These are phyloP conservation scores for Ustulina deusta DNA, from an alignment of 2,329 filamentous ascomycete species.

Conservation along the genomic window DNA sequence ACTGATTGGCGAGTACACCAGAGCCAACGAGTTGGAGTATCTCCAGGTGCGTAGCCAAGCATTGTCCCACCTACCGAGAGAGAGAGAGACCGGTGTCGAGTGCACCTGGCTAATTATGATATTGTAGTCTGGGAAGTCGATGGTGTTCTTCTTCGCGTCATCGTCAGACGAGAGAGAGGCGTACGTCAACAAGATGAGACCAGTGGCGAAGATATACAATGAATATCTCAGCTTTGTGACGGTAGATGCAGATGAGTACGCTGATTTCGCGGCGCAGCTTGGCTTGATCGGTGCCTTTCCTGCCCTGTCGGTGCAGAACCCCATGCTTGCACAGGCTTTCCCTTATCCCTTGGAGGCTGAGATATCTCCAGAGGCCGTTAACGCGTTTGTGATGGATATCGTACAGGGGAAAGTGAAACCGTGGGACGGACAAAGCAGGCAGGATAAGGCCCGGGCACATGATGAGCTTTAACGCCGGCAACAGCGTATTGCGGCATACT, in stretches of 20 bases:
- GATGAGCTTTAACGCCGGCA: constrained; percentile 44
- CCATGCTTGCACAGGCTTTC: constrained; percentile 59
- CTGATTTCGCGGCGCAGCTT: constrained; percentile 56
- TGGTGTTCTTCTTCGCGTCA: constrained; percentile 55
- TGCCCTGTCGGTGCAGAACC: constrained; percentile 59
- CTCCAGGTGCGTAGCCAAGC: constrained; percentile 50
- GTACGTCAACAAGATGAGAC: constrained; percentile 54
- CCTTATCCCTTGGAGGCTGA: constrained; percentile 50
- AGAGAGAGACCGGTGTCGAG: not conserved
- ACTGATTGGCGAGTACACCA: constrained; percentile 59
- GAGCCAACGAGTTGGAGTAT: constrained; percentile 59
- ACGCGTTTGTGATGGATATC: constrained; percentile 59
- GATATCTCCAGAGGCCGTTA: constrained; percentile 54
- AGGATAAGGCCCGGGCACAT: constrained; percentile 32
- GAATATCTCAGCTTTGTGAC: constrained; percentile 63
- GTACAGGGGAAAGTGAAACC: constrained; percentile 57
- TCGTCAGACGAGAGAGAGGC: constrained; percentile 49
- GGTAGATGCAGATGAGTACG: constrained; percentile 60
- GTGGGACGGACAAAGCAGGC: constrained; percentile 51
- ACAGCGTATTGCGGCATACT: not conserved
- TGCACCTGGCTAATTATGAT: constrained; percentile 6
- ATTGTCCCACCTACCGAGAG: not conserved
- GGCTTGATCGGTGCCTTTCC: constrained; percentile 52
- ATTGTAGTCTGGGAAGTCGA: constrained; percentile 53
- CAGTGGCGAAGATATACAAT: constrained; percentile 59